phyloP scores from a whole-genome alignment of 2,329 filamentous ascomycete genomes.

The Scytalidium sp. region DNA sequence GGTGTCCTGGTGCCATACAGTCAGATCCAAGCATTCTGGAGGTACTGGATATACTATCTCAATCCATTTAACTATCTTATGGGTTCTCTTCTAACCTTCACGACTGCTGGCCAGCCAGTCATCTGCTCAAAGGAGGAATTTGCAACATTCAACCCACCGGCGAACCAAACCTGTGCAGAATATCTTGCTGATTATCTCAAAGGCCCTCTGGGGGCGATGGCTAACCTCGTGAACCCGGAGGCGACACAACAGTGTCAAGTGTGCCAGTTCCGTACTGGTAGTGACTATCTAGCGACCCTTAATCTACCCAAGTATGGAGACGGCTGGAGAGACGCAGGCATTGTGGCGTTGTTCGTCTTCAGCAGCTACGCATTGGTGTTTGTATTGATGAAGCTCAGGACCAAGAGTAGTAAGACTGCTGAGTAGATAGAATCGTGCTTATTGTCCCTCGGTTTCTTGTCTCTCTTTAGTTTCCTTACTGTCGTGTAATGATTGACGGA shows the following conservation, averaged over 20 bases:
- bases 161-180: conserved; percentile 50
- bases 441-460: background rate
- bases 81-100: conserved; percentile 51
- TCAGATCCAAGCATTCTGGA: conserved; percentile 64
- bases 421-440: conserved; percentile 5
- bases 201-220: conserved; percentile 38
- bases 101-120: conserved; percentile 43
- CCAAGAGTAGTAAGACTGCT: conserved; percentile 44
- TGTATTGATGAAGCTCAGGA: conserved; percentile 45
- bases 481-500: too few species aligned
- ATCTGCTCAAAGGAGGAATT: conserved; percentile 46
- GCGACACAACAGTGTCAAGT: conserved; percentile 54
- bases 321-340: conserved; percentile 63
- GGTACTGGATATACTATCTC: conserved; percentile 49
- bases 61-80: conserved; percentile 63
- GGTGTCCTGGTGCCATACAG: conserved; percentile 69
- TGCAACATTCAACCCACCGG: conserved; percentile 34
- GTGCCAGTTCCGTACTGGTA: conserved; percentile 55
- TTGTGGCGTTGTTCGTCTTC: conserved; percentile 40
- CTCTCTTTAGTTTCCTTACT: background rate
- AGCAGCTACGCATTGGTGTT: conserved; percentile 40
- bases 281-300: conserved; percentile 57
- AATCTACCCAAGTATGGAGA: conserved; percentile 60
- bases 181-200: conserved; percentile 54
- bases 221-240: conserved; percentile 58